phyloP scores from a whole-genome alignment of 768 basidiomycete species.

The Naganishia friedmannii region DNA sequence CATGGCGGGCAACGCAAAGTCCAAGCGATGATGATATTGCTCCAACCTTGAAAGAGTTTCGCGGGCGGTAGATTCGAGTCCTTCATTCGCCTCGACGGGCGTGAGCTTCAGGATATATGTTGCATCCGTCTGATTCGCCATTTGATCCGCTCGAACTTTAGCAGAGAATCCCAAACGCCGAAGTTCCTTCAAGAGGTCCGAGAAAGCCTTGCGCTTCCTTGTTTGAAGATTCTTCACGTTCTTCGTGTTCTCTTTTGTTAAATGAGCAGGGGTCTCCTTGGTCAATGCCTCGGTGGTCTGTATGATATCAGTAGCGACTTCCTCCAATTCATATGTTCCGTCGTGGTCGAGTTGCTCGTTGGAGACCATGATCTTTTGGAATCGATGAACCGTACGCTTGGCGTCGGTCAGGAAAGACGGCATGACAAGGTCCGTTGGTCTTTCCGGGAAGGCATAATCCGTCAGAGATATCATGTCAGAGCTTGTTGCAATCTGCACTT shows the following conservation, averaged over 20 bases:
- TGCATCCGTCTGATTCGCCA: constrained; percentile 54
- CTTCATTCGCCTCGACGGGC: constrained; percentile 2
- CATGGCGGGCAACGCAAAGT: constrained; percentile 65
- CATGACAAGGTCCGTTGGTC: constrained; percentile 15
- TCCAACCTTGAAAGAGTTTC: constrained; percentile 33
- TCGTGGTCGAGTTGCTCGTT: constrained; percentile 49
- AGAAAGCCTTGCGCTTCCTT: constrained; percentile 84
- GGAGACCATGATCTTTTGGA: constrained; percentile 32
- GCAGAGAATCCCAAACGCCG: constrained; percentile 72
- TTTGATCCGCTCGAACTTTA: constrained; percentile 68
- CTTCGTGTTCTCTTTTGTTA: constrained; percentile 58
- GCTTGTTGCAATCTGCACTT: no score
- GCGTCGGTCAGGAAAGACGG: constrained; percentile 2
- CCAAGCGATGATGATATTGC: constrained; percentile 56
- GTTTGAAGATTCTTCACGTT: constrained; percentile 66
- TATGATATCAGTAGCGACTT: constrained; percentile 61
- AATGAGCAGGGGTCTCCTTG: constrained; percentile 54
- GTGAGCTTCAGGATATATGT: constrained; percentile 36
- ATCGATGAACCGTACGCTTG: constrained; percentile 16
- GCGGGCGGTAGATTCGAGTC: constrained; percentile 19
- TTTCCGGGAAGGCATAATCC: constrained; percentile 16
- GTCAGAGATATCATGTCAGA: neutral
- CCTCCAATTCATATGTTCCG: constrained; percentile 55
- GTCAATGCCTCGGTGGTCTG: constrained; percentile 50
- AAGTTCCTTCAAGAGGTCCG: constrained; percentile 83